A percentile compares a stretch with the other conserved stretches of the same genome.
These are phyloP conservation scores for Corymbia calophylla DNA, from an alignment of 441 rosid genomes.

Conservation along the genomic window DNA sequence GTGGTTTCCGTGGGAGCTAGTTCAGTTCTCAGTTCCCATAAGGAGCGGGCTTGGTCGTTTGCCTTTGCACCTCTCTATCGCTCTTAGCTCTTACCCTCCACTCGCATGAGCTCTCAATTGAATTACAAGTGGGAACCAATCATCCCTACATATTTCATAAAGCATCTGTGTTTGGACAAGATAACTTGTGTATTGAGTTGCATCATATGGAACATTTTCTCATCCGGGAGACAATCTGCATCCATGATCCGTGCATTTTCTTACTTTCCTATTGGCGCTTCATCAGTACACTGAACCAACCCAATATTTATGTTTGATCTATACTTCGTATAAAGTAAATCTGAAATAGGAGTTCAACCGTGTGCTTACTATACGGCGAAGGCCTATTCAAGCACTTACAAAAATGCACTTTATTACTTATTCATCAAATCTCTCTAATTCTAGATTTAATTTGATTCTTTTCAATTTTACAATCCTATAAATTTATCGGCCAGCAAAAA, in stretches of 20 bases:
- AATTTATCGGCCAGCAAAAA: neutral
- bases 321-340: neutral
- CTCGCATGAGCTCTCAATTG: neutral
- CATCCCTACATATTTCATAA: neutral
- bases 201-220: neutral
- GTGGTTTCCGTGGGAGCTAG: fast-evolving
- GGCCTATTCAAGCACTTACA: neutral
- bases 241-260: neutral
- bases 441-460: neutral
- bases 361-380: neutral
- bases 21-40: neutral
- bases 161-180: neutral
- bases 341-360: neutral
- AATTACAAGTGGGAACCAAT: neutral
- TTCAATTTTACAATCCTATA: neutral
- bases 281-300: neutral
- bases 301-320: neutral
- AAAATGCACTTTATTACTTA: neutral
- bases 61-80: neutral
- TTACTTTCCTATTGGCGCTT: neutral
- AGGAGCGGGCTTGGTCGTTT: neutral
- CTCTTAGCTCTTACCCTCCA: neutral
- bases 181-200: neutral
- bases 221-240: neutral
- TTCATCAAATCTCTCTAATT: neutral